Base-by-base conservation (phyloP, 306 rosid species). In the Alnus glutinosa region DNA sequence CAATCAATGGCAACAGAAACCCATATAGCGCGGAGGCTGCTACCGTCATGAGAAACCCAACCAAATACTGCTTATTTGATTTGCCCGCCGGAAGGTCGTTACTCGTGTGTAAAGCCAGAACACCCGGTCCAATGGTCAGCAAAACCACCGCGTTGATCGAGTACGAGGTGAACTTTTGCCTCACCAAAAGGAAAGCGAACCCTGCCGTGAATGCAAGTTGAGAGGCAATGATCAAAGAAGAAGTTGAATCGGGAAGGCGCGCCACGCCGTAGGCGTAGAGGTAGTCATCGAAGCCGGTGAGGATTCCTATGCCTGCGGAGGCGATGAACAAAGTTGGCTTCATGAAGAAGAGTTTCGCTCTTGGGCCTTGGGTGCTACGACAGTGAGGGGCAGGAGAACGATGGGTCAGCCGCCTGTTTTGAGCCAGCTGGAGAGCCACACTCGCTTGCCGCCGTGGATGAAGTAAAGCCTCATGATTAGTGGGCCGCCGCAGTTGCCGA, bases 161-260 rank as follows among this genome's bases (percentile, higher is more conserved):
- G 61, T 85, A 92, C 4, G 86, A 66, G 37, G 94, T 91, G 85
- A 93, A 91, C 82, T 64, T 89, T 74, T 93, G 98, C 70, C 46
- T 84, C 74, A 89, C 92, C 1, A 89, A 59, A 19, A 89, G n/a
- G 50, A 75, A 89, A 10, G 92, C 89, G n/a, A 89, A 93, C 15
- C 44, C 49, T 4, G 97, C 98, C 0, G 91, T 90, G 93, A 93
- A 93, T n/a, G 42, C 95, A 9, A 93, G 87, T 49, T 93, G 95
- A 0, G 88, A 18, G 0, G 98, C 91, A 12, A 85, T 81, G 10
- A 93, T 86, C 9, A 93, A 63, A 0, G 98, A 4, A 1, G 88
- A 77, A 8, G 98, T 93, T 6, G 98, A 93, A 3, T 91, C 70
- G 0, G 98, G 97, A 23, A 89, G 86, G 39, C 85, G 88, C 1